Conservation (phyloP, 441 rosid species). For the Jatropha multifida region DNA sequence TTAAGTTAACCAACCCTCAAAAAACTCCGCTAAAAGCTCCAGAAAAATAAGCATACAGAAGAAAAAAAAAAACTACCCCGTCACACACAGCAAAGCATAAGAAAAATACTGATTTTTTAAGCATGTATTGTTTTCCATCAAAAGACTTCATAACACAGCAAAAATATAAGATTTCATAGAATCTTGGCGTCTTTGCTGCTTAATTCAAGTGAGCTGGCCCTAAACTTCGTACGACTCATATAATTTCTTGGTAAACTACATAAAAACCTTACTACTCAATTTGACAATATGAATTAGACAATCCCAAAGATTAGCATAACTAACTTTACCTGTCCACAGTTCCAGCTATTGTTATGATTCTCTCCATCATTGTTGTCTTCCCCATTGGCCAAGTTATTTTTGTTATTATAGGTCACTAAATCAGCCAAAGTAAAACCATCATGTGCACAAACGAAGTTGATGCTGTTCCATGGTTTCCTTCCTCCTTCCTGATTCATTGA, state of each 20-base stretch:
- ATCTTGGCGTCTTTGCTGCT: background rate
- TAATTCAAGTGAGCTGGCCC: background rate
- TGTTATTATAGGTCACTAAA: constrained; percentile 78
- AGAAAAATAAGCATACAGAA: background rate
- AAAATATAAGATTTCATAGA: background rate
- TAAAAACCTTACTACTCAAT: background rate
- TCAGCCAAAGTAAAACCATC: constrained; percentile 94
- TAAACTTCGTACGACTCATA: background rate
- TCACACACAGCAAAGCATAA: background rate
- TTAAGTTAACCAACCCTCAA: background rate
- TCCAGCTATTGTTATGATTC: constrained; percentile 90
- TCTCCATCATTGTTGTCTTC: constrained; percentile 97
- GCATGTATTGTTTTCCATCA: background rate
- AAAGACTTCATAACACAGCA: constrained; percentile 1
- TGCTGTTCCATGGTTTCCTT: constrained; percentile 92
- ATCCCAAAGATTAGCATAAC: background rate
- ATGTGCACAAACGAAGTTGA: constrained; percentile 91
- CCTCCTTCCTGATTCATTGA: constrained; percentile 69
- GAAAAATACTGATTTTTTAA: background rate
- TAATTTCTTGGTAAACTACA: background rate
- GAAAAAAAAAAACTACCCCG: background rate
- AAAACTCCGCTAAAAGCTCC: background rate
- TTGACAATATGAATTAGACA: background rate
- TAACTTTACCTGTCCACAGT: constrained; percentile 81
- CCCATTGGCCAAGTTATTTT: constrained; percentile 89